Conservation (phyloP, 129 eudicot genomes). For the Glebionis coronaria region DNA sequence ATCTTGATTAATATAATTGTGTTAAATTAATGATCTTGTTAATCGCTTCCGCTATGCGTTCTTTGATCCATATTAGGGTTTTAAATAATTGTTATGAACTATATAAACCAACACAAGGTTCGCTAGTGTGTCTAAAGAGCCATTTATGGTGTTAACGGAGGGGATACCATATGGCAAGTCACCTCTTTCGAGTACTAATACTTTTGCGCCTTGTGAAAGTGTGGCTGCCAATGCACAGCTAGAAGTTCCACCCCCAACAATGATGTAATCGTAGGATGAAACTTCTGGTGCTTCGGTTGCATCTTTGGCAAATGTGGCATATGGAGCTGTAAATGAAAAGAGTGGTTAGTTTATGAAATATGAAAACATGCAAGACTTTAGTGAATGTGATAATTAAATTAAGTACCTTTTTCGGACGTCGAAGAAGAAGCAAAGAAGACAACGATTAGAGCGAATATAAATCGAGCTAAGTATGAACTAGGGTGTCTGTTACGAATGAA, state of each 20-base stretch:
- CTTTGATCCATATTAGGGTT: too few species aligned
- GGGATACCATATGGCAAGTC: conserved; percentile 61
- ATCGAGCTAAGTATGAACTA: not conserved
- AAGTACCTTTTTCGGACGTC: conserved; percentile 27
- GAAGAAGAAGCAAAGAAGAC: conserved; percentile 17
- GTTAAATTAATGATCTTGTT: too few species aligned
- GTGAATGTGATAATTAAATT: not conserved
- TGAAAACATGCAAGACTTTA: not conserved
- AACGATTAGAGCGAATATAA: conserved; percentile 6
- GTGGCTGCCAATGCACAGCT: conserved; percentile 84
- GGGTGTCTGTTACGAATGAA: too few species aligned
- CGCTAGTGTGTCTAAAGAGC: conserved; percentile 43
- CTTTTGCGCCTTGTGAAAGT: conserved; percentile 57
- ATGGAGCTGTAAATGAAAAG: conserved; percentile 53
- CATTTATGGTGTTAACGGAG: conserved; percentile 36
- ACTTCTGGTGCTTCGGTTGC: conserved; percentile 51
- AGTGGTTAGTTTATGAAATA: not conserved
- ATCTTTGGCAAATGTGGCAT: conserved; percentile 53
- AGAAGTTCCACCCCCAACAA: conserved; percentile 86
- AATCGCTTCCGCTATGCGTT: too few species aligned
- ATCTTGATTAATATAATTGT: too few species aligned
- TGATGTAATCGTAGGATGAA: conserved; percentile 61
- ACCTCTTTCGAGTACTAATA: conserved; percentile 72
- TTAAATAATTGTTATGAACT: too few species aligned
- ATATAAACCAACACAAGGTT: too few species aligned